Base-by-base conservation (phyloP, 495 filamentous ascomycete species). In the Wilcoxina mikolae region DNA sequence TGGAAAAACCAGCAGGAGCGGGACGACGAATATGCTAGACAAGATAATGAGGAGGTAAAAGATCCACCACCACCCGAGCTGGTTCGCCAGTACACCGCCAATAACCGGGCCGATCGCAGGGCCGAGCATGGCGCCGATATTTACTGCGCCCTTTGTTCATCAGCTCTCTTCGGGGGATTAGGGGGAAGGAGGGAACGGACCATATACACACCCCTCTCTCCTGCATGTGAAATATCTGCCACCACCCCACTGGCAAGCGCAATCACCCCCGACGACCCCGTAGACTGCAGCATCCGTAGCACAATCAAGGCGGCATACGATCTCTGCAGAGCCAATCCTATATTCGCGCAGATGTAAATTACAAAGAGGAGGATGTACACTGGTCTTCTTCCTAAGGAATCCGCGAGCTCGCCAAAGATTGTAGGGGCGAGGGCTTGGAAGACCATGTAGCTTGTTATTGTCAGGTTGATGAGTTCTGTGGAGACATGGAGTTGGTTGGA, bases 31-130 rank as follows among this genome's bases (percentile, higher is more conserved):
- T 18, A 68, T 68, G 0, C 70, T 76, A 11, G 71, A 68, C 25
- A 79, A 60, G 41, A 86, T 84, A 44, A 74, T 71, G 26, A 84
- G 70, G 57, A 87, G 85, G 81, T 81, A 86, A 62, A 87, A 90
- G 39, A 84, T 82, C 44, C 75, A 71, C 23, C 77, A 62, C 83
- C 83, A 88, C 0, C 79, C 81, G 0, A 85, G 69, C 43, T 76
- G 82, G 27, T 83, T 71, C 7, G 73, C 68, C 0, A 87, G 67
- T 0, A 85, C 55, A 0, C 83, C 83, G 1, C 83, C 83, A 17
- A 87, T 71, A 0, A 83, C 71, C 0, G 80, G 81, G 1, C 76
- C 78, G 3, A 83, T 53, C 0, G 76, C 70, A 2, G 78, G 76
- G 0, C 75, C 78, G n/a, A 73, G 20, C 49, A 52, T 52, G 29